Evolutionary conservation across 140 eudicot genomes (phyloP), one percentile per base, ranked within the genome.

Genomic region (Senecio squalidus): DNA sequence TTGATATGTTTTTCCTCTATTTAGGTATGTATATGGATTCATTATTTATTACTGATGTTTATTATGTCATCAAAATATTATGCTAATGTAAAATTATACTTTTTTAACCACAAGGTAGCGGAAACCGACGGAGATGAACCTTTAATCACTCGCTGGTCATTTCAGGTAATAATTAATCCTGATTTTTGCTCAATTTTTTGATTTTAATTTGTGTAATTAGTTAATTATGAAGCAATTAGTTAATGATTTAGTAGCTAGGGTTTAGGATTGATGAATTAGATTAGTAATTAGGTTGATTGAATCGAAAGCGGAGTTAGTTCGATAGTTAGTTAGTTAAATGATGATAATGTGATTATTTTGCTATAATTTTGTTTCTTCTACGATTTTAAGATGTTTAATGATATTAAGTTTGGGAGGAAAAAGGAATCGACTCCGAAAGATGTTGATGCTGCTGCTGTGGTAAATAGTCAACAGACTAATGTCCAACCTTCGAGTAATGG

Each of bases 331-430:
- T n/a, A 64, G 56, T n/a, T 50, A 54, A 21, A 44, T 0, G 29
- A 49, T 38, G 60, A 25, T 46, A 22, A 50, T 29, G 66, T 49
- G 66, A 60, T 71, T 61, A 25, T 71, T 33, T 68, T 65, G 46
- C 46, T 50, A 14, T 48, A 54, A 48, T 66, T 53, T n/a, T 71
- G 49, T 71, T 71, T 62, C 59, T 69, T 69, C 64, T 82, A 89
- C 94, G 95, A 89, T 74, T 89, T 89, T 80, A 80, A 85, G 87
- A 80, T 85, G 81, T 82, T 78, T 82, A 85, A 89, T 82, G 95
- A 89, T 80, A 57, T 74, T 48, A 89, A 89, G 95, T 89, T 89
- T 82, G 97, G 97, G 91, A 85, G 97, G 78, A 89, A 85, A 74
- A 89, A 46, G 69, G 81, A 62, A 17, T 47, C 60, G 2, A 25